Evolutionary conservation across 176 grass and related monocot species (phyloP), one percentile per base, ranked within the genome.

Genomic region (Cenchrus fungigraminus): DNA sequence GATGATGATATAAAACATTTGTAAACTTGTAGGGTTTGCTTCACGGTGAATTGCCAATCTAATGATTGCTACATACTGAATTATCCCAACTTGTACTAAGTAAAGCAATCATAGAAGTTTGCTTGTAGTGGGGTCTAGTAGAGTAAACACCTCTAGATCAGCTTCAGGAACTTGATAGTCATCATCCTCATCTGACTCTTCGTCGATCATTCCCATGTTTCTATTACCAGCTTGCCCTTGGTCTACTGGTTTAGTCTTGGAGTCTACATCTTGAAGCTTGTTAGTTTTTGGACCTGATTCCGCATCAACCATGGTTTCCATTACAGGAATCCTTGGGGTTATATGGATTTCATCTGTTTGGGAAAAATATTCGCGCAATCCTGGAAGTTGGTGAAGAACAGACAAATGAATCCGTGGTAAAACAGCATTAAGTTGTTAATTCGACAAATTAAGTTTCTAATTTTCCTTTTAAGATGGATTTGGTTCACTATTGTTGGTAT

Each of bases 141-240:
- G 2, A 4, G 37, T 62, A 74, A 68, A 83, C 29, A 87, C 97
- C 90, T 99, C 90, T 72, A 88, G 46, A 64, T 74, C 79, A 79
- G 89, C 81, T 83, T 99, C 86, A 59, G 91, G 79, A 73, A 91
- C 86, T 88, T 96, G 97, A 75, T 94, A 94, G 3, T 96, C 97
- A 32, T 99, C 97, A 8, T 98, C 93, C 12, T 98, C 96, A 53
- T 99, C 93, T 14, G 93, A 89, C 28, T 95, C 91, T 76, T 98
- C 97, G 63, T 95, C 91, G 29, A 98, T 85, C 15, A 88, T 88
- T 12, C 78, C 54, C 72, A 88, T 84, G 6, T 69, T 87, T 56
- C 8, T 88, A 78, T 59, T 84, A 19, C 87, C 85, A 51, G 54
- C 9, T 74, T 90, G 78, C 63, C 82, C 85, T 57, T 9, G 76